Conservation (phyloP, 805 yeast species). For the Pichia nanzhaoensis region DNA sequence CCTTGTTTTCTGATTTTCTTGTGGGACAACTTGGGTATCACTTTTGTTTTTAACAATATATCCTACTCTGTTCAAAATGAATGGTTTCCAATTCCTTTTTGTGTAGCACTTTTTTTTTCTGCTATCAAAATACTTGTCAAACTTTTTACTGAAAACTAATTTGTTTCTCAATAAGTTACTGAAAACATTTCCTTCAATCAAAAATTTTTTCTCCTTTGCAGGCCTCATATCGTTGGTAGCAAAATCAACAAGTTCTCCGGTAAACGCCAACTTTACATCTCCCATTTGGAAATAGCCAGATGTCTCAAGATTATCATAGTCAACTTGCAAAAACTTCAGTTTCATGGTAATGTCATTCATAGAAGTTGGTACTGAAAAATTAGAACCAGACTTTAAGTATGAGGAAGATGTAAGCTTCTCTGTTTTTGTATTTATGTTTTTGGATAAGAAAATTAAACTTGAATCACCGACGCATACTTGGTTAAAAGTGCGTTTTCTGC, state of each 20-base stretch:
- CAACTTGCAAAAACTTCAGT: constrained; percentile 21
- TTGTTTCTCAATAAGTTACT: constrained; percentile 26
- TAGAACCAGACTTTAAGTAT: constrained; percentile 23
- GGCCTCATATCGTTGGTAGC: constrained; percentile 25
- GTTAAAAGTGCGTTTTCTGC: constrained; percentile 15
- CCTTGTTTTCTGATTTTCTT: constrained; percentile 4
- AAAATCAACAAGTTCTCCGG: constrained; percentile 28
- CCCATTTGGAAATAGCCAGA: constrained; percentile 22
- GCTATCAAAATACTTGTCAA: constrained; percentile 23
- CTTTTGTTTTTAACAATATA: constrained; percentile 10
- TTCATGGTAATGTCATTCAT: constrained; percentile 12
- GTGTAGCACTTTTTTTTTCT: constrained; percentile 13
- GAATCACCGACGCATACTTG: constrained; percentile 10
- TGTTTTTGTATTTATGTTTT: not conserved
- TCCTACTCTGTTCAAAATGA: constrained; percentile 25
- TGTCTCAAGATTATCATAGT: constrained; percentile 11
- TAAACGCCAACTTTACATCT: constrained; percentile 18
- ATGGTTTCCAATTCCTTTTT: constrained; percentile 24
- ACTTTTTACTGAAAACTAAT: constrained; percentile 22
- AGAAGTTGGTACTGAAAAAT: constrained; percentile 12
- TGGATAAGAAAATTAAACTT: not conserved
- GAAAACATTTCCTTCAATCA: constrained; percentile 28
- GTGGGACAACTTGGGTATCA: constrained; percentile 11
- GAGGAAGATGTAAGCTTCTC: constrained; percentile 15
- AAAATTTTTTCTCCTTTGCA: constrained; percentile 16